phyloP scores from a whole-genome alignment of 306 rosid genomes.

The Datisca glomerata region DNA sequence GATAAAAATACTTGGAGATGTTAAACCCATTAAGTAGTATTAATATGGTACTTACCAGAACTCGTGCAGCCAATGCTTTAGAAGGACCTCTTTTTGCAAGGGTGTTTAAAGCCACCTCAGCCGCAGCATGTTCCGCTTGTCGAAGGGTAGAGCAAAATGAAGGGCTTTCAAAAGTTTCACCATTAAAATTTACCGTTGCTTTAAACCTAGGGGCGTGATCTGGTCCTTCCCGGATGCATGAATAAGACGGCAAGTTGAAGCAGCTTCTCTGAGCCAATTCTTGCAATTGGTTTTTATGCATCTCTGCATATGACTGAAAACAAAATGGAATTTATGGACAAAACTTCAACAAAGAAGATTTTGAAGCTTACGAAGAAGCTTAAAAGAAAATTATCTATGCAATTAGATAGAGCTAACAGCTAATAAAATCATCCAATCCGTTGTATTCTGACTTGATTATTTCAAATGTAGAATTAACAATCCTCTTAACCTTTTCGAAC shows the following conservation, averaged over 20 bases:
- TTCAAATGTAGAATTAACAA: no score
- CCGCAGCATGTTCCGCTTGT: constrained; percentile 84
- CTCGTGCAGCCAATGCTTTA: constrained; percentile 72
- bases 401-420: no score
- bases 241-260: constrained; percentile 75
- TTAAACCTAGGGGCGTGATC: constrained; percentile 87
- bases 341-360: no score
- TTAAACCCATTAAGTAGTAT: background rate
- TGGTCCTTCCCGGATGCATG: constrained; percentile 86
- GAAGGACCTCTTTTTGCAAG: constrained; percentile 71
- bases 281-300: constrained; percentile 68
- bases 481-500: no score
- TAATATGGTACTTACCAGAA: constrained; percentile 40
- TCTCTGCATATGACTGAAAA: constrained; percentile 23
- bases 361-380: no score
- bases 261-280: constrained; percentile 93
- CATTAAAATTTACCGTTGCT: constrained; percentile 74
- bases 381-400: no score
- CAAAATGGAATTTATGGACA: background rate
- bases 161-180: constrained; percentile 79
- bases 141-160: constrained; percentile 64
- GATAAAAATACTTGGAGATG: no score
- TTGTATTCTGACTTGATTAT: no score
- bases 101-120: constrained; percentile 63
- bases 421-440: no score